Evolutionary conservation across 2,329 filamentous ascomycete species (phyloP), one percentile per base, ranked within the genome.

Genomic region (Aspergillus puulaauensis): DNA sequence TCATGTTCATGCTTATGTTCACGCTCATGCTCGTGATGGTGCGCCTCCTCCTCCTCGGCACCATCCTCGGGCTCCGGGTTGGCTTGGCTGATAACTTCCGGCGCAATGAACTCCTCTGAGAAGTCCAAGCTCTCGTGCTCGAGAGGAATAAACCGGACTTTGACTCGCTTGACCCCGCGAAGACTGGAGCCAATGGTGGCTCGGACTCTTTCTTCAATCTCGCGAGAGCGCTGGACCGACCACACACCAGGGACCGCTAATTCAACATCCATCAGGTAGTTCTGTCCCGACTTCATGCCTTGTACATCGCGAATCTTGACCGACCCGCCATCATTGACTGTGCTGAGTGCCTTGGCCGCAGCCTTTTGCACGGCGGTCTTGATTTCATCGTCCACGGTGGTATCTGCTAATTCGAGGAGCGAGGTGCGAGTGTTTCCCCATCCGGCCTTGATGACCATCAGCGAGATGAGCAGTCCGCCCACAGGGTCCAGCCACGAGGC

Each of bases 401-500:
- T 88, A 74, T 99, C 95, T n/a, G 91, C 92, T 39, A 99, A 82
- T 76, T 99, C 95, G 68, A 91, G 83, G 11, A 99, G 79, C 6
- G 95, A 88, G 12, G 88, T 83, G 54, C 87, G 81, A 0, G 92
- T 96, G 77, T 99, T 99, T 63, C 86, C 86, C 79, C 86, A 90
- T 21, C 95, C 95, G 43, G 93, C 95, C 69, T 90, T 90, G 64
- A 98, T 89, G 33, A 99, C 93, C 85, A 99, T 90, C 60, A 93
- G 79, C 14, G 93, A 96, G 67, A 99, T 98, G 58, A 97, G 79
- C 4, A 99, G 82, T 9, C 95, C 93, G 55, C 95, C 95, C 31
- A 98, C 90, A 9, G 95, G 93, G 74, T 99, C 95, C 51, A 98
- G 82, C 93, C 95, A 98, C 31, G 89, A 85, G 53, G 93, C 93